Evolutionary conservation across 768 basidiomycete species (phyloP), one percentile per base, ranked within the genome.

Genomic region (Macrolepiota albuminosa): DNA sequence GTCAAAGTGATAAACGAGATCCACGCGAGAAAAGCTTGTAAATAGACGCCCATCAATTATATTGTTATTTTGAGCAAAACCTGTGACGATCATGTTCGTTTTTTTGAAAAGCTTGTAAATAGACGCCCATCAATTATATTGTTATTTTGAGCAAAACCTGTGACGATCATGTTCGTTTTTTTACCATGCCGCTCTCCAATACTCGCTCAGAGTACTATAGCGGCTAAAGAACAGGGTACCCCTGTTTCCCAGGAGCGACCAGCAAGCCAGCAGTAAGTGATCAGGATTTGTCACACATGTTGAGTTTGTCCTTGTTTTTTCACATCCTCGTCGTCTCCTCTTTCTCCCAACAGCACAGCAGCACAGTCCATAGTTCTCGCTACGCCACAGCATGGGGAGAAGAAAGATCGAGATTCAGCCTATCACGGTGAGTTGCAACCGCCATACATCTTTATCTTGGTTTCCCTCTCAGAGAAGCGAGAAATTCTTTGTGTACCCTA

Each of bases 401-500:
- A 59, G 64, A 60, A 64, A 64, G 56, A 64, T 64, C 5, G 61
- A 64, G 36, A 64, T 64, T 24, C 64, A 64, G 54, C 64, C 64
- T n/a, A 64, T 64, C 21, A 64, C 64, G 6, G 64, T 64, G 9
- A 57, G 64, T 36, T 56, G 13, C 36, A 37, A 6, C 45, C 34
- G 33, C 16, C 6, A 29, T 6, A 9, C 21, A 4, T 24, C 37
- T 34, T 24, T n/a, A 34, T 42, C 26, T 31, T 29, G 36, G 4
- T 13, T 1, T 24, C 6, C 11, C n/a, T 10, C 54, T 10, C 54
- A 18, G 26, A 31, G 36, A 45, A 52, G 53, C 14, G 26, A 56
- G 16, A 4, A 42, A 24, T 16, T 14, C 24, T 29, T 34, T 31
- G 6, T 14, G 37, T 37, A 36, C 48, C 34, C 45, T 45, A 18